A percentile compares a stretch with the other conserved stretches of the same genome.
Evolutionary conservation across 164 flowering plant genomes (phyloP).

Genomic region (Stephania japonica): DNA sequence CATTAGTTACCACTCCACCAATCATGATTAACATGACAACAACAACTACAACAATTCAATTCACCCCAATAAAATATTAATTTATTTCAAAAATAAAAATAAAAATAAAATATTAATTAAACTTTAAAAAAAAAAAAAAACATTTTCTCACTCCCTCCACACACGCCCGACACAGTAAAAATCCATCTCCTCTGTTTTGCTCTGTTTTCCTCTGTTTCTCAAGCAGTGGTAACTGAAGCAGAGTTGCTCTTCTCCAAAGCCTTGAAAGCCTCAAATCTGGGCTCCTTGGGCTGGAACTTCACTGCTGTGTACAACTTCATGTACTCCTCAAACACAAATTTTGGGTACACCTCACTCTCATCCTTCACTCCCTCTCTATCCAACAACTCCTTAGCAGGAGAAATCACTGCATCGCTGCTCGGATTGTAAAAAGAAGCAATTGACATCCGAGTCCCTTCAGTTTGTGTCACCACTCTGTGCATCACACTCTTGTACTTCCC

Average conservation of each 20-base stretch:
- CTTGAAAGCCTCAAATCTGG: slow-evolving; percentile 84
- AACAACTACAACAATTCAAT: background rate
- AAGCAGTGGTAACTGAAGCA: slow-evolving; percentile 53
- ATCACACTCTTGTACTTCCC: slow-evolving; percentile 90
- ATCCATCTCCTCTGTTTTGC: background rate
- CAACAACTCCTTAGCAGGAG: slow-evolving; percentile 58
- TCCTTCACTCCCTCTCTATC: slow-evolving; percentile 49
- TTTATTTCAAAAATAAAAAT: too few species aligned
- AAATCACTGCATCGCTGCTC: slow-evolving; percentile 72
- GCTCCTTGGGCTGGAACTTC: slow-evolving; percentile 89
- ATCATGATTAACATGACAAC: too few species aligned
- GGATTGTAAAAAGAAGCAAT: slow-evolving; percentile 94
- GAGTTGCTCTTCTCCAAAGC: slow-evolving; percentile 31
- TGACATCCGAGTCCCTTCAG: slow-evolving; percentile 75
- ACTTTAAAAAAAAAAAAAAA: background rate
- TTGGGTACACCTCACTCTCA: slow-evolving; percentile 48
- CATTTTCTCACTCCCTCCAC: background rate
- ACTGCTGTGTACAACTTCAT: slow-evolving; percentile 75
- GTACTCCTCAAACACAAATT: slow-evolving; percentile 85
- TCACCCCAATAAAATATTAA: background rate
- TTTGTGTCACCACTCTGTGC: slow-evolving; percentile 80
- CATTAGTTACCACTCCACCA: background rate
- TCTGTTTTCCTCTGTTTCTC: background rate
- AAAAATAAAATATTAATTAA: too few species aligned
- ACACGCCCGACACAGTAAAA: background rate